A percentile compares a stretch with the other conserved stretches of the same genome.
Conservation (phyloP, 345 rosid genomes). For the Geranium brycei region DNA sequence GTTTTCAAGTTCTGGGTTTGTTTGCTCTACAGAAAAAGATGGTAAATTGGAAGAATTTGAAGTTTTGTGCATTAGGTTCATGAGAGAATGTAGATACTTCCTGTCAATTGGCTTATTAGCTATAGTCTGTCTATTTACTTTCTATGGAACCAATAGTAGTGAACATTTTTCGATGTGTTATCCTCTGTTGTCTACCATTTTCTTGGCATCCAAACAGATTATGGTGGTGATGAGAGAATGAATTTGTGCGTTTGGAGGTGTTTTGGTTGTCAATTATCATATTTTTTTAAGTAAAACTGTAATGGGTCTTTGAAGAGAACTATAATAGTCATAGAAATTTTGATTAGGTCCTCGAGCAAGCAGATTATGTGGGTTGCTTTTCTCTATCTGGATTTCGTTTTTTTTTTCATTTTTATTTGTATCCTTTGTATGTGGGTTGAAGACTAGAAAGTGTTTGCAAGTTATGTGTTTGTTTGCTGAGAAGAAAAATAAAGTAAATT, state of each 20-base stretch:
- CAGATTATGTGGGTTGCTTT: background rate
- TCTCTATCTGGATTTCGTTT: background rate
- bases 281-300: background rate
- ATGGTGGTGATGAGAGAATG: background rate
- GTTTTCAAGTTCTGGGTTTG: background rate
- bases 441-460: background rate
- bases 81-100: background rate
- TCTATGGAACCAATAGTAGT: too few relatives aligned
- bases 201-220: background rate
- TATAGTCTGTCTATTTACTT: too few relatives aligned
- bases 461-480: background rate
- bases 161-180: too few relatives aligned
- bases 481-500: background rate
- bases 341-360: too few relatives aligned
- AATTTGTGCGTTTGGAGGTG: background rate
- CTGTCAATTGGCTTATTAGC: background rate
- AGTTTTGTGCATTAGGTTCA: background rate
- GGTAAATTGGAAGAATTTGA: background rate
- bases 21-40: background rate
- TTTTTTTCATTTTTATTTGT: background rate
- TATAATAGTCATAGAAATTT: too few relatives aligned
- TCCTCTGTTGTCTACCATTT: background rate
- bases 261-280: background rate
- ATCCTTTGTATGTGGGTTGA: background rate
- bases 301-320: background rate